Evolutionary conservation across 768 basidiomycete species (phyloP), one percentile per base, ranked within the genome.

Genomic region (Boletus rubropictus): DNA sequence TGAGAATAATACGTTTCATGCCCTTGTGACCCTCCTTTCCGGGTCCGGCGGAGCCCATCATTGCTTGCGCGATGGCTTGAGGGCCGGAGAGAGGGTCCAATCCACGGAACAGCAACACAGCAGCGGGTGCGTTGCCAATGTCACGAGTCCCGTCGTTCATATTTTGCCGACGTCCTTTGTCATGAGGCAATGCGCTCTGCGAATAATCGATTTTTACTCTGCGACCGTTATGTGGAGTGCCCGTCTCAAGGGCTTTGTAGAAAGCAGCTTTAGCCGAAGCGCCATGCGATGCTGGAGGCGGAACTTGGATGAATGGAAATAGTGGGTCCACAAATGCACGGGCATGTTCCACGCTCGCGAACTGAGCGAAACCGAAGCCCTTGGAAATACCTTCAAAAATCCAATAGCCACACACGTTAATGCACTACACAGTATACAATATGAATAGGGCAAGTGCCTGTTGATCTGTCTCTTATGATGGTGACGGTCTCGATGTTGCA

Each of bases 301-400:
- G 90, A 51, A 97, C 82, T 70, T 89, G 82, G 22, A 97, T 80
- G 67, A 91, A 91, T 2, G 92, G 95, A 63, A 87, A 96, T 41
- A 85, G 77, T 32, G 89, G 86, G 54, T 90, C 84, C 64, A 99
- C 84, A 64, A 97, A 98, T 11, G 86, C 82, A 44, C 86, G 82
- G 17, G 96, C 94, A 48, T 89, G 89, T 57, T 89, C 89, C 47
- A 86, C 75, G 55, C 76, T 83, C 35, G 84, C 71, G 66, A 99
- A 99, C 69, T 92, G 89, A 59, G 91, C 94, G 68, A 99, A 99
- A 49, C 93, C 96, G 64, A 97, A 97, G 62, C 90, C 88, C 70
- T 95, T 95, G 46, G 94, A 94, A 52, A 77, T 71, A 82, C 90
- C 90, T 92, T 83, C 69, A 71, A 80, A 71, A 80, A 80, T 78